phyloP scores from a whole-genome alignment of 2,329 filamentous ascomycete species.

The Penicillium sp. region DNA sequence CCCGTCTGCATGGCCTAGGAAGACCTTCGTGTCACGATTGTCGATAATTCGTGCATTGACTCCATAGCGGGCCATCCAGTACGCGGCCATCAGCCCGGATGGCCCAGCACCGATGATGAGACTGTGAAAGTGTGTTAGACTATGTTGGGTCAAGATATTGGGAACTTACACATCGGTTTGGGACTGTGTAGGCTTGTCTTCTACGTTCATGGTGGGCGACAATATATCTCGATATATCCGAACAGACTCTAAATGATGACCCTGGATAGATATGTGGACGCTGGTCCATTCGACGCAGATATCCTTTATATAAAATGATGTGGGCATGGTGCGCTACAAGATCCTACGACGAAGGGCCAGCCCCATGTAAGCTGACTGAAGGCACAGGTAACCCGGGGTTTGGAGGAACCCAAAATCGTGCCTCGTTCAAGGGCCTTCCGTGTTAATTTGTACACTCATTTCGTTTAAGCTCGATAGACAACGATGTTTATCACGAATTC shows the following conservation, averaged over 20 bases:
- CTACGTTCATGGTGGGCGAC: not conserved
- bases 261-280: not conserved
- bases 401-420: not conserved
- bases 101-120: conserved; percentile 52
- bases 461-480: not conserved
- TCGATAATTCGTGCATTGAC: conserved; percentile 50
- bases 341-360: not conserved
- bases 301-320: not conserved
- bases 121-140: not conserved
- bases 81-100: conserved; percentile 48
- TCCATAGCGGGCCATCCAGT: conserved; percentile 49
- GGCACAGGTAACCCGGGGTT: not conserved
- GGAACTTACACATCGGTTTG: conserved; percentile 4
- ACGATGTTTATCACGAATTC: not conserved
- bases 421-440: not conserved
- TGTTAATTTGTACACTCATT: not conserved
- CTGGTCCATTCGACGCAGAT: no score
- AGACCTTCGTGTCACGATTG: conserved; percentile 39
- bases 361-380: not conserved
- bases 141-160: fast-evolving
- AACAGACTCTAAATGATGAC: not conserved
- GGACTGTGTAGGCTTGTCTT: not conserved
- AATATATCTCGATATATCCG: not conserved
- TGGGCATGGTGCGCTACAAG: not conserved
- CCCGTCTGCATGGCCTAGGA: conserved; percentile 27